Evolutionary conservation across 345 rosid species (phyloP).

Genomic region (Angophora floribunda): DNA sequence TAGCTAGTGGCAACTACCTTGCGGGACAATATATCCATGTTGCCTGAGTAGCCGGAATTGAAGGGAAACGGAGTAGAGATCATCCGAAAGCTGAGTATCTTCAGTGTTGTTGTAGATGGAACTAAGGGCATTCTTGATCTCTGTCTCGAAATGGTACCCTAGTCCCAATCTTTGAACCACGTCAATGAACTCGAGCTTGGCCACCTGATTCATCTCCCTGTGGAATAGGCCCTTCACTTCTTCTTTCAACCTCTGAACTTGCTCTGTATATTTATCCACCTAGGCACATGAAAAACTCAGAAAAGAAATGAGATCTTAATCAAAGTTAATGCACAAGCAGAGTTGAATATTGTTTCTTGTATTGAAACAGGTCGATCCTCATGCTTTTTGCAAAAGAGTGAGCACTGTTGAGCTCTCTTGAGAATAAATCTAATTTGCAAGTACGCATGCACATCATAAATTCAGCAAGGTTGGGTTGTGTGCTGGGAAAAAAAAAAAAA

Average conservation of each 20-base stretch:
- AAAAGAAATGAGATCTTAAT: neutral
- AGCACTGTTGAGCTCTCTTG: neutral
- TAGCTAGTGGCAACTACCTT: neutral
- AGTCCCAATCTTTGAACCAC: slow-evolving; percentile 7
- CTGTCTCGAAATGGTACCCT: slow-evolving; percentile 1
- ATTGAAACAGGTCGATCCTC: neutral
- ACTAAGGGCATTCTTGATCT: neutral
- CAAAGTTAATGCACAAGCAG: neutral
- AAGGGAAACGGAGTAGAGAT: neutral
- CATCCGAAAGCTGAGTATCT: neutral
- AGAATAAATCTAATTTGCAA: neutral
- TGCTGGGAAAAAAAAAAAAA: neutral
- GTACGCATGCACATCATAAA: neutral
- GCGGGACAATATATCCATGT: neutral
- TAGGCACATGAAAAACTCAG: neutral
- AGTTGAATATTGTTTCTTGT: neutral
- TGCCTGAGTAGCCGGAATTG: slow-evolving; percentile 10
- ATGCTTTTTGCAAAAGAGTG: neutral
- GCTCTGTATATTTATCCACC: neutral
- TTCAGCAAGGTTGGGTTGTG: neutral
- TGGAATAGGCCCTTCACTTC: neutral
- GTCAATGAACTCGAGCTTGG: slow-evolving; percentile 4
- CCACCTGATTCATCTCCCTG: neutral
- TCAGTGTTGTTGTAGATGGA: neutral
- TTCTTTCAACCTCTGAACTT: neutral